These are phyloP conservation scores for Cladosporium halotolerans DNA, from an alignment of 2,329 filamentous ascomycete genomes.

Conservation along the genomic window DNA sequence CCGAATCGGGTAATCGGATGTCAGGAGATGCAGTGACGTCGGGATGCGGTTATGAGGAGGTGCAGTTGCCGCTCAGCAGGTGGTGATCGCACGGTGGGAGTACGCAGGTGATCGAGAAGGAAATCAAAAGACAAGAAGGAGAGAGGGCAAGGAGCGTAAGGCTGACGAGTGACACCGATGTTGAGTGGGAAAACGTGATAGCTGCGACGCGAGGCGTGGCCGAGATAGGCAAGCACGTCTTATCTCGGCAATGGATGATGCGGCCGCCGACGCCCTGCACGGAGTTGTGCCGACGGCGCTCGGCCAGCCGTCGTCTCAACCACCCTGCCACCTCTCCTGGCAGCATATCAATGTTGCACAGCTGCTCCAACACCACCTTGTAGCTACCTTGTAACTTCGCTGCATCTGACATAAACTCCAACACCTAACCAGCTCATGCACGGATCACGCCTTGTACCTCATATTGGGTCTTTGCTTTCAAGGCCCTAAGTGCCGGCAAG, in stretches of 20 bases:
- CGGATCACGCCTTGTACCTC: no score
- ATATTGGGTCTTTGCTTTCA: no score
- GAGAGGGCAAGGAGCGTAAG: background rate
- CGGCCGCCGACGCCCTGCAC: background rate
- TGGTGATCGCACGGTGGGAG: background rate
- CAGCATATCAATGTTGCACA: no score
- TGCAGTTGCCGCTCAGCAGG: background rate
- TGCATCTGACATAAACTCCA: no score
- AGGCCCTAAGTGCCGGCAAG: no score
- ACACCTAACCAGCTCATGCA: no score
- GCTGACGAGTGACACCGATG: background rate
- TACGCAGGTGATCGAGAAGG: background rate
- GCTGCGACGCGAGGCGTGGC: background rate
- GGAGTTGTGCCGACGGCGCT: no score
- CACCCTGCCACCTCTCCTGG: no score
- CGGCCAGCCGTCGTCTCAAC: no score
- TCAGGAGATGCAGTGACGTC: background rate
- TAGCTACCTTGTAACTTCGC: no score
- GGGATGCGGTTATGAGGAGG: background rate
- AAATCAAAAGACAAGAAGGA: background rate
- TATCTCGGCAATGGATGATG: background rate
- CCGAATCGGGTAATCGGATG: background rate
- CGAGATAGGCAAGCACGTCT: constrained; percentile 6
- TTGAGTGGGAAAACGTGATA: constrained; percentile 1
- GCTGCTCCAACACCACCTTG: no score